Conservation (phyloP, 73 alveolate species). For the Paramecium primaurelia region DNA sequence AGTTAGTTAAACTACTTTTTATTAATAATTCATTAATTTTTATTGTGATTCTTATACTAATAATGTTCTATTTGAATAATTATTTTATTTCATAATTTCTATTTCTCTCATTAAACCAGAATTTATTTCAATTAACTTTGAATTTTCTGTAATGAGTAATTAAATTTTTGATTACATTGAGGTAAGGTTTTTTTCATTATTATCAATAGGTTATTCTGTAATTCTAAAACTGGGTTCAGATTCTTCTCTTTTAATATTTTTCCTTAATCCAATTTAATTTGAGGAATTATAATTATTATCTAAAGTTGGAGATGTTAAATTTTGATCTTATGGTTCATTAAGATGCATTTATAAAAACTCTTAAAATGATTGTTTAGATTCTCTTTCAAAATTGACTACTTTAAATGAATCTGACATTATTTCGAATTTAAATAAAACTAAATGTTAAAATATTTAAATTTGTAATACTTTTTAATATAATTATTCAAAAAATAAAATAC, state of each 20-base stretch:
- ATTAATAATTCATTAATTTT: background rate
- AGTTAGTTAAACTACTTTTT: constrained; percentile 2
- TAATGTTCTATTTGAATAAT: background rate
- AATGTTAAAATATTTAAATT: background rate
- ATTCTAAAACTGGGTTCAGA: constrained; percentile 41
- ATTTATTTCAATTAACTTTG: constrained; percentile 25
- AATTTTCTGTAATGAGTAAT: constrained; percentile 17
- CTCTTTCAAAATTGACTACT: background rate
- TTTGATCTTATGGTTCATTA: background rate
- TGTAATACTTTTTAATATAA: background rate
- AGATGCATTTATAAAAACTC: background rate
- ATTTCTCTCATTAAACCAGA: constrained; percentile 42
- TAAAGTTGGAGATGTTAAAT: background rate
- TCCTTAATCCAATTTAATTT: background rate
- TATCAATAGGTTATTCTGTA: background rate
- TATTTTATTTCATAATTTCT: constrained; percentile 17
- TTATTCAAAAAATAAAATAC: background rate
- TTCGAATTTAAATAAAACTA: background rate
- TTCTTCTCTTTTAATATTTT: background rate
- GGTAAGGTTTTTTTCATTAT: background rate
- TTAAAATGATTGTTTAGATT: constrained; percentile 1
- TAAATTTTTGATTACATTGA: background rate
- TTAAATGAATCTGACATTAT: background rate
- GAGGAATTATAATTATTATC: background rate
- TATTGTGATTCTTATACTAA: background rate